phyloP scores from a whole-genome alignment of 2,329 filamentous ascomycete genomes.

The Hymenoscyphus fraxineus region DNA sequence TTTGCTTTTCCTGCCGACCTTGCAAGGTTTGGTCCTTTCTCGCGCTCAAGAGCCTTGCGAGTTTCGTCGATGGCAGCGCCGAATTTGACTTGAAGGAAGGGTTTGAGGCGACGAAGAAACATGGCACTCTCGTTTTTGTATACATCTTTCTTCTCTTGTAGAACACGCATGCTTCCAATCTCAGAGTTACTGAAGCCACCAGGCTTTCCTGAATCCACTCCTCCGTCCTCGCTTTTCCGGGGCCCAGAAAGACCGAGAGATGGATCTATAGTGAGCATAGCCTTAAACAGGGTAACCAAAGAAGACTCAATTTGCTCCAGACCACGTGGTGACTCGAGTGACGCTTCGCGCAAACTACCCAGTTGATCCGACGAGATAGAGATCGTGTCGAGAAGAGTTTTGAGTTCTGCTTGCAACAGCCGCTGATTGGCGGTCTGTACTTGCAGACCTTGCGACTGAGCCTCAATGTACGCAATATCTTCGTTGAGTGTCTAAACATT shows the following conservation, averaged over 20 bases:
- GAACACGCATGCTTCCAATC: constrained; percentile 80
- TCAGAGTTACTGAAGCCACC: constrained; percentile 47
- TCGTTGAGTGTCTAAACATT: constrained; percentile 75
- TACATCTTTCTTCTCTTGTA: constrained; percentile 90
- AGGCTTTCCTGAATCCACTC: constrained; percentile 34
- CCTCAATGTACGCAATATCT: constrained; percentile 95
- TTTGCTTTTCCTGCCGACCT: constrained; percentile 49
- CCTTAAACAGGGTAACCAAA: constrained; percentile 80
- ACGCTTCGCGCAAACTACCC: constrained; percentile 66
- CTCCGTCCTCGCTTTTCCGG: constrained; percentile 40
- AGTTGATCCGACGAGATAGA: constrained; percentile 78
- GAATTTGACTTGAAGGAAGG: constrained; percentile 80
- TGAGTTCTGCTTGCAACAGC: constrained; percentile 78
- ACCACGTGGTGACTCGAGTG: constrained; percentile 66
- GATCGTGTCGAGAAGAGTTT: constrained; percentile 84
- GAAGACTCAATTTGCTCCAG: constrained; percentile 74
- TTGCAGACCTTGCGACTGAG: constrained; percentile 92
- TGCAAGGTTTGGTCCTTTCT: constrained; percentile 51
- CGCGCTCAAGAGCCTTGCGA: constrained; percentile 52
- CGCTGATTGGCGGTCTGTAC: constrained; percentile 98
- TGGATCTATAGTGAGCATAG: constrained; percentile 90
- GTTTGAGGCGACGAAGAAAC: constrained; percentile 76
- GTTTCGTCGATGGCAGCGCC: constrained; percentile 70
- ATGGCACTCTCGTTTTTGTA: constrained; percentile 72
- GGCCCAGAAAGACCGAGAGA: constrained; percentile 52